Conservation (phyloP, 2,329 filamentous ascomycete genomes). For the Cladosporium colombiae region DNA sequence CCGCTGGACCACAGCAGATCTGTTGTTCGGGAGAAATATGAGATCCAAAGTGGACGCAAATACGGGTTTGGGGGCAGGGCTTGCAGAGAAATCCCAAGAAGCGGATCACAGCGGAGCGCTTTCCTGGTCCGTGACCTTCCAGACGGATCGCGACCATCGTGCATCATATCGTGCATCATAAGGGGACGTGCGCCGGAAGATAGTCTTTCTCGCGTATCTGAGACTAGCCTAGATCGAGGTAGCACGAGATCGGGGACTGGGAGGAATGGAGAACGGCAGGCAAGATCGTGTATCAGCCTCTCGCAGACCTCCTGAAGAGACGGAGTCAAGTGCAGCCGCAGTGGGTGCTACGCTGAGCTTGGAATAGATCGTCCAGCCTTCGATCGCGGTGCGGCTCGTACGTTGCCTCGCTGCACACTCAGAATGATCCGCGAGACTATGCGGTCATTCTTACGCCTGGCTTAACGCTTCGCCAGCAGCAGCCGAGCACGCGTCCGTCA, state of each 20-base stretch:
- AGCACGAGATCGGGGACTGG: background rate
- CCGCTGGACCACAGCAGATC: background rate
- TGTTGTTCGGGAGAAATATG: background rate
- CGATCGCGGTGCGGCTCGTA: background rate
- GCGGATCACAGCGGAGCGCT: background rate
- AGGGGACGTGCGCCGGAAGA: background rate
- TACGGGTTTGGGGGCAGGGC: background rate
- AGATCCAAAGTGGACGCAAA: background rate
- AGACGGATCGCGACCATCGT: background rate
- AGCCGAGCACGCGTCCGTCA: background rate
- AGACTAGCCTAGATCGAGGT: background rate
- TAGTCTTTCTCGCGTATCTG: slow-evolving; percentile 8
- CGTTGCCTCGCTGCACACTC: background rate
- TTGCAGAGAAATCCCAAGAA: background rate
- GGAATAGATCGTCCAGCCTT: background rate
- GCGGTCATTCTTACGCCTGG: slow-evolving; percentile 5
- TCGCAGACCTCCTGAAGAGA: background rate
- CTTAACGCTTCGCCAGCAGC: background rate
- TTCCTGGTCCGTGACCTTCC: background rate
- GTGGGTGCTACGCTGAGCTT: background rate
- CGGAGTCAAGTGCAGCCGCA: background rate
- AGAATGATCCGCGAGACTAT: background rate
- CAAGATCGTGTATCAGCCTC: slow-evolving; percentile 8
- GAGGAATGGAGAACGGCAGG: background rate
- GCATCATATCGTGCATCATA: background rate